phyloP scores from a whole-genome alignment of 176 grass and related monocot species.

The Paspalum notatum region DNA sequence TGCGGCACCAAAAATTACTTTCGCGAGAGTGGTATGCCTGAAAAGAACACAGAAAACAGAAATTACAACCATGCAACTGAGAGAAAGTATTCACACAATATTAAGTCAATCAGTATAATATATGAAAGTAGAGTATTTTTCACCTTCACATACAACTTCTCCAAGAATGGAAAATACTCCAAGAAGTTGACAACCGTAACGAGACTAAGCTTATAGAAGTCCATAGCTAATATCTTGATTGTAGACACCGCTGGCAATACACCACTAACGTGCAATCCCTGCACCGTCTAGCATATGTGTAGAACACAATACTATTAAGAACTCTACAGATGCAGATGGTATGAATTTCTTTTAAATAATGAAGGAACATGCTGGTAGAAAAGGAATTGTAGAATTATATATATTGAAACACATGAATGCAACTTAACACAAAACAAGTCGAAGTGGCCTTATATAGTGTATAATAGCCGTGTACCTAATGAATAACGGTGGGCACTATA shows the following conservation, averaged over 20 bases:
- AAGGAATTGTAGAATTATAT: too few relatives aligned
- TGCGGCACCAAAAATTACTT: neutral
- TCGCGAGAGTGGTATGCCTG: neutral
- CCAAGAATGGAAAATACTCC: neutral
- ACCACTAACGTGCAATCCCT: neutral
- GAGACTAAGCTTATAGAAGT: neutral
- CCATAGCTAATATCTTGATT: neutral
- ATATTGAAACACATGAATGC: too few relatives aligned
- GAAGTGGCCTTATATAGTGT: too few relatives aligned
- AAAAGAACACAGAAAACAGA: neutral
- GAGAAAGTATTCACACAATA: neutral
- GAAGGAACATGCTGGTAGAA: too few relatives aligned
- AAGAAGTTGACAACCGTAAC: neutral
- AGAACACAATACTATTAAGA: too few relatives aligned
- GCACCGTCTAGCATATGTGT: too few relatives aligned
- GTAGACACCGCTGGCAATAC: neutral
- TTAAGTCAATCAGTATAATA: neutral
- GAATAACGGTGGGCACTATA: too few relatives aligned
- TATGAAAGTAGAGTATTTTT: neutral
- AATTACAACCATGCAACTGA: neutral
- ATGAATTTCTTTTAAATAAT: neutral
- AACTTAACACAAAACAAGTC: too few relatives aligned
- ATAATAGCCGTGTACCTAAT: too few relatives aligned
- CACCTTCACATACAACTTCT: constrained; percentile 23
- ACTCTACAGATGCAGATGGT: too few relatives aligned